These are phyloP conservation scores for Acanthochlamys bracteata DNA, from an alignment of 106 monocot species.

Conservation along the genomic window DNA sequence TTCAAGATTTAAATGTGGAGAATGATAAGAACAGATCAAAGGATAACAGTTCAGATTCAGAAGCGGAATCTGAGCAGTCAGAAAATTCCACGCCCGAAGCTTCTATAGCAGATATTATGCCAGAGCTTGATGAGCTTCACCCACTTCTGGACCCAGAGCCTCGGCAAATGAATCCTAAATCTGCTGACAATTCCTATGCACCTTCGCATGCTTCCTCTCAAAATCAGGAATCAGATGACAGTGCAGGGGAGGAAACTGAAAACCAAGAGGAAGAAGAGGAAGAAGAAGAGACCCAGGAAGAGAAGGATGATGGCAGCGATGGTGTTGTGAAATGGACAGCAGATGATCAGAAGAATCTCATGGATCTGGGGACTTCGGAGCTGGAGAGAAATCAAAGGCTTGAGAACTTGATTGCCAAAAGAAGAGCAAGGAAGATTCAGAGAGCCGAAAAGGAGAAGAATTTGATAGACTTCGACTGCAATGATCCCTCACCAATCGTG, in stretches of 20 bases:
- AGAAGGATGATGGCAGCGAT: slow-evolving; percentile 37
- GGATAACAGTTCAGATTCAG: background rate
- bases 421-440: slow-evolving; percentile 43
- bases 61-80: slow-evolving; percentile 6
- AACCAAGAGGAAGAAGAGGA: slow-evolving; percentile 31
- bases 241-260: slow-evolving; percentile 31
- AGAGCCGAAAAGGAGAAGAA: slow-evolving; percentile 39
- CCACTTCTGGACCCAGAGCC: slow-evolving; percentile 55
- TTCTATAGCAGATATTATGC: slow-evolving; percentile 54
- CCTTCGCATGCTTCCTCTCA: background rate
- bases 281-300: slow-evolving; percentile 27
- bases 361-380: slow-evolving; percentile 61
- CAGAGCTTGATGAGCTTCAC: slow-evolving; percentile 77
- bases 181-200: background rate
- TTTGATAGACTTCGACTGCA: slow-evolving; percentile 54
- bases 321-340: slow-evolving; percentile 63
- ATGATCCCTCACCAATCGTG: slow-evolving; percentile 27
- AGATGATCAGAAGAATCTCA: slow-evolving; percentile 79
- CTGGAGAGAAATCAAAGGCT: slow-evolving; percentile 63
- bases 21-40: background rate
- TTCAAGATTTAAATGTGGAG: slow-evolving; percentile 13
- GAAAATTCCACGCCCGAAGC: slow-evolving; percentile 55
- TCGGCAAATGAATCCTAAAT: slow-evolving; percentile 18
- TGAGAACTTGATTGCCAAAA: slow-evolving; percentile 66
- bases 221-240: slow-evolving; percentile 33